phyloP scores from a whole-genome alignment of 2,329 filamentous ascomycete genomes.

The Calonectria pteridis region DNA sequence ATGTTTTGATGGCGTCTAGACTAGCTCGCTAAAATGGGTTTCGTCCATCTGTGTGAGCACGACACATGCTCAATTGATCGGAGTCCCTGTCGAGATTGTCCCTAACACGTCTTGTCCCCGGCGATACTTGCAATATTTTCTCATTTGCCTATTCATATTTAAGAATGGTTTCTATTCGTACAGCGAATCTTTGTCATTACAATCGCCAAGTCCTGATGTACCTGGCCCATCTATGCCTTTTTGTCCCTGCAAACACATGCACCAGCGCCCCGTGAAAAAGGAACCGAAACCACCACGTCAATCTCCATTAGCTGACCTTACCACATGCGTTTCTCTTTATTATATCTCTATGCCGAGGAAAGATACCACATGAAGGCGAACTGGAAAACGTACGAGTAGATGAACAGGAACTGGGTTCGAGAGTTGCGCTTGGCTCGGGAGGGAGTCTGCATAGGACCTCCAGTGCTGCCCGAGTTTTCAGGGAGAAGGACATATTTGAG shows the following conservation, averaged over 20 bases:
- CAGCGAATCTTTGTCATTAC: slow-evolving; percentile 9
- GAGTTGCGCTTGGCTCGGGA: slow-evolving; percentile 88
- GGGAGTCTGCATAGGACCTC: slow-evolving; percentile 76
- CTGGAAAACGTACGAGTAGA: slow-evolving; percentile 95
- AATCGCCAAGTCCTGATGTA: slow-evolving; percentile 12
- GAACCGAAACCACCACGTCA: neutral
- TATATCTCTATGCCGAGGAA: slow-evolving; percentile 55
- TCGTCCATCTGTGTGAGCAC: neutral
- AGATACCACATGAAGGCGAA: slow-evolving; percentile 92
- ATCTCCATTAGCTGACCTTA: neutral
- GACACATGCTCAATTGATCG: neutral
- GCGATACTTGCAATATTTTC: neutral
- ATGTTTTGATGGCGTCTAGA: neutral
- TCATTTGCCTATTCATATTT: slow-evolving; percentile 18
- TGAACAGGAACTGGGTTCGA: slow-evolving; percentile 90
- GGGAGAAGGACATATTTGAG: slow-evolving; percentile 96
- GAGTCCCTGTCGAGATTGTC: neutral
- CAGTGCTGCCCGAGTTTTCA: slow-evolving; percentile 77
- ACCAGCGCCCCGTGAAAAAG: slow-evolving; percentile 25
- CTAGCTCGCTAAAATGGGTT: neutral
- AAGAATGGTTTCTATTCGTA: slow-evolving; percentile 19
- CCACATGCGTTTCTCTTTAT: neutral
- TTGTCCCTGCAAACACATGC: slow-evolving; percentile 16
- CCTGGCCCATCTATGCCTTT: slow-evolving; percentile 24
- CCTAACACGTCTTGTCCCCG: neutral